Conservation (phyloP, 208 protist species). For the Blastocrithidia nonstop region DNA sequence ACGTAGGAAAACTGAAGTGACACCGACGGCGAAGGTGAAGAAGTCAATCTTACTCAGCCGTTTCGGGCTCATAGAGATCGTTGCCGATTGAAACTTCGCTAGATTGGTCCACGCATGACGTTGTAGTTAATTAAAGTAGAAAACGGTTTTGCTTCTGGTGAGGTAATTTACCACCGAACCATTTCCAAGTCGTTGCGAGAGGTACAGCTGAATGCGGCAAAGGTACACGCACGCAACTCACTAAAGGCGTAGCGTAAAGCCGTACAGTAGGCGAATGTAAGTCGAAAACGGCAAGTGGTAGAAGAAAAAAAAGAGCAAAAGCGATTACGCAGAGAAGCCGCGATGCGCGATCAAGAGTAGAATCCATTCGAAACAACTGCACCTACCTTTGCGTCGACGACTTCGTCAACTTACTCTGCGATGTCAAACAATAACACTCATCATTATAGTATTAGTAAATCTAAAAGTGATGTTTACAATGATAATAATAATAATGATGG, state of each 20-base stretch:
- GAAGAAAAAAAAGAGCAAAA: slow-evolving; percentile 53
- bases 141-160: slow-evolving; percentile 74
- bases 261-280: slow-evolving; percentile 73
- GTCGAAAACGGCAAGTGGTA: slow-evolving; percentile 23
- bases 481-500: no score
- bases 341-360: slow-evolving; percentile 34
- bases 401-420: no score
- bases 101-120: slow-evolving; percentile 85
- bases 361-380: slow-evolving; percentile 60
- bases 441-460: no score
- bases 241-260: slow-evolving; percentile 62
- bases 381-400: no score
- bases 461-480: no score
- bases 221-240: slow-evolving; percentile 42
- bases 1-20: slow-evolving; percentile 76
- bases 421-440: no score
- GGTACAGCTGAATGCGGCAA: slow-evolving; percentile 46
- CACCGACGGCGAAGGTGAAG: slow-evolving; percentile 85
- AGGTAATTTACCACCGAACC: slow-evolving; percentile 69
- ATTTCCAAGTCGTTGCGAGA: slow-evolving; percentile 47
- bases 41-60: slow-evolving; percentile 70
- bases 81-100: slow-evolving; percentile 83
- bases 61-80: slow-evolving; percentile 78
- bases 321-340: slow-evolving; percentile 39
- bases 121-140: slow-evolving; percentile 81